Base-by-base conservation (phyloP, 2,329 filamentous ascomycete genomes). In the Clarireedia homoeocarpa region DNA sequence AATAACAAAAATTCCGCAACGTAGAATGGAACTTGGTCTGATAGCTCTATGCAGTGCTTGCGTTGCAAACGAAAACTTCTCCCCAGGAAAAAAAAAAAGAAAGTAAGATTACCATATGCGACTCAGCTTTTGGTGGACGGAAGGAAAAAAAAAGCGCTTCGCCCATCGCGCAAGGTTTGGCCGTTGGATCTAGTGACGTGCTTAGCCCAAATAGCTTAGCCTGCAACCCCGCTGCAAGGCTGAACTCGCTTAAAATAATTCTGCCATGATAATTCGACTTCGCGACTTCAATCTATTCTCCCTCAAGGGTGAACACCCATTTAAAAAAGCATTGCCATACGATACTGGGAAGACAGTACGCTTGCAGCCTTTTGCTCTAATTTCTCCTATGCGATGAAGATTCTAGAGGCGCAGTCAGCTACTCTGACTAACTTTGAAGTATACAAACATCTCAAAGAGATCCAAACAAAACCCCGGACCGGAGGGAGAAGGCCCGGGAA, bases 341-440 rank as follows among this genome's bases (percentile, higher is more conserved):
- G 15, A 39, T 20, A n/a, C 17, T n/a, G 7, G 17, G 39, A n/a
- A 42, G 6, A 20, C 17, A 40, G 20, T 27, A 39, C 30, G n/a
- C 20, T 12, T 15, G 12, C 9, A 17, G 48, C 5, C 23, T 20
- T 4, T 7, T 20, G 3, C 10, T 20, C 20, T 15, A 38, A 38
- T 14, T 34, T 12, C 2, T 34, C 10, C 12, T 34, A 23, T 10
- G 20, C 20, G 26, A 67, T 86, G 83, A 85, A 88, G 78, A 81
- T 91, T 66, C 73, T 89, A 64, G 85, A 87, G 66, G 75, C 85
- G 3, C 85, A 89, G 68, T 82, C 82, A 30, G 85, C 84, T 5
- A 77, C 85, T 44, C 75, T 91, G 66, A 82, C 83, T 68, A 90
- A 90, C 70, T 85, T 81, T 61, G 87, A 90, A 74, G 85, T 90